Evolutionary conservation across 176 grass and related monocot species (phyloP).

Genomic region (Bromus sterilis): DNA sequence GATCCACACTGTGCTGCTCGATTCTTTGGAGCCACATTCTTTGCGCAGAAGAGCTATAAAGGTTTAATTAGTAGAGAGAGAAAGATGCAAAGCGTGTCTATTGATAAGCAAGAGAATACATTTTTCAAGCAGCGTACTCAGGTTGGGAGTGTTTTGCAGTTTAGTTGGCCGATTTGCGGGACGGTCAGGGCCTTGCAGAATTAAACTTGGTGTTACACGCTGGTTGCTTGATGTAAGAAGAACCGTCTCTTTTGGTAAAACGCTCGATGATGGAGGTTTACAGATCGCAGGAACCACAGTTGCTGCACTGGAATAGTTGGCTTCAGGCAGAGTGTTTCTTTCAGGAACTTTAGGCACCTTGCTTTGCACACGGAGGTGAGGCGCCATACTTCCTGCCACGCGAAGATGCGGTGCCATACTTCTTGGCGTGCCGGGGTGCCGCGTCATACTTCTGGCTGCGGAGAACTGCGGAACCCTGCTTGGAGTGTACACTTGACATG

Average conservation of each 20-base stretch:
- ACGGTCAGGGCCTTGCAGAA: neutral
- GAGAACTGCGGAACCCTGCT: neutral
- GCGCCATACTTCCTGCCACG: neutral
- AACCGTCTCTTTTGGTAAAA: neutral
- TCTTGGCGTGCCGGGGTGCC: too few species aligned
- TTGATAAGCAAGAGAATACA: neutral
- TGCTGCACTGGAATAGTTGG: neutral
- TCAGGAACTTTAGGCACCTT: conserved; percentile 5
- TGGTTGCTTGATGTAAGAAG: neutral
- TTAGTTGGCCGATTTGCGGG: neutral
- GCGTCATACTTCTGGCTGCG: neutral
- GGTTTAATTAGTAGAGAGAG: neutral
- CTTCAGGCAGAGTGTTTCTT: neutral
- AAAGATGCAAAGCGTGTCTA: neutral
- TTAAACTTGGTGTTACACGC: neutral
- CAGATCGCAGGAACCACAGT: neutral
- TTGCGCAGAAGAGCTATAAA: neutral
- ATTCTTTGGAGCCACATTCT: neutral
- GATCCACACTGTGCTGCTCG: neutral
- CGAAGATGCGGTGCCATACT: neutral
- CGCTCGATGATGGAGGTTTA: neutral
- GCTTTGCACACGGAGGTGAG: neutral
- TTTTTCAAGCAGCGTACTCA: neutral
- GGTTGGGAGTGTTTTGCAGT: neutral
- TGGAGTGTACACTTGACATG: neutral